Evolutionary conservation across 208 protist genomes (phyloP), one percentile per base, ranked within the genome.

Genomic region (Wallacemonas sp.): DNA sequence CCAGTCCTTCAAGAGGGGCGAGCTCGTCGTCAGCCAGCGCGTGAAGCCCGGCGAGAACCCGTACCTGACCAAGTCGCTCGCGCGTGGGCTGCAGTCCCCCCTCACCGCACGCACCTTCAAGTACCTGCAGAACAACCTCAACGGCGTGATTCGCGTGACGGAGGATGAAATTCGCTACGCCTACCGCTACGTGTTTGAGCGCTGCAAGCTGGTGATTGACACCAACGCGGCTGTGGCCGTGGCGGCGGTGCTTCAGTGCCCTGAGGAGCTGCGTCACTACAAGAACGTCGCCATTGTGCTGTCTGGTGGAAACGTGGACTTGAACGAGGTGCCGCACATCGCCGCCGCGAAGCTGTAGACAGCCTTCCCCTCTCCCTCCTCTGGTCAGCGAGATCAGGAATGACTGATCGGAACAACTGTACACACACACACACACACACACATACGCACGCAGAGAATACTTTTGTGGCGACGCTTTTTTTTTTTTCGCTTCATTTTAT

Each of bases 161-260:
- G 73, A 78, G 50, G 67, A 76, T 16, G 70, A 89, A 46, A 76
- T 81, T 48, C 65, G 74, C 36, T 77, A 86, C 67, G 86, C 82
- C 31, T 89, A 89, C 64, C 86, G 86, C 11, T 92, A 83, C 71
- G 67, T 87, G 16, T 92, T 89, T 68, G 86, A 92, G 76, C 77
- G 86, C 3, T 89, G 82, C 62, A 92, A 92, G 67, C 70, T 92
- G 26, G 86, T 92, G 45, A 81, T 92, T 44, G 86, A 92, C 72
- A 76, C 71, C 4, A 77, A 92, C 41, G 74, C 86, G 0, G 86
- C 86, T 39, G 87, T 79, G 39, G 86, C 83, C n/a, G 86, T 92
- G 42, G 86, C 86, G 5, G 86, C 86, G 2, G 61, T 92, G 16
- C 61, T 92, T 7, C 42, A 64, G 31, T 65, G 75, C 59, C 75